These are phyloP conservation scores for Solanum hybrid DNA, from an alignment of 305 asterid genomes.

Conservation along the genomic window DNA sequence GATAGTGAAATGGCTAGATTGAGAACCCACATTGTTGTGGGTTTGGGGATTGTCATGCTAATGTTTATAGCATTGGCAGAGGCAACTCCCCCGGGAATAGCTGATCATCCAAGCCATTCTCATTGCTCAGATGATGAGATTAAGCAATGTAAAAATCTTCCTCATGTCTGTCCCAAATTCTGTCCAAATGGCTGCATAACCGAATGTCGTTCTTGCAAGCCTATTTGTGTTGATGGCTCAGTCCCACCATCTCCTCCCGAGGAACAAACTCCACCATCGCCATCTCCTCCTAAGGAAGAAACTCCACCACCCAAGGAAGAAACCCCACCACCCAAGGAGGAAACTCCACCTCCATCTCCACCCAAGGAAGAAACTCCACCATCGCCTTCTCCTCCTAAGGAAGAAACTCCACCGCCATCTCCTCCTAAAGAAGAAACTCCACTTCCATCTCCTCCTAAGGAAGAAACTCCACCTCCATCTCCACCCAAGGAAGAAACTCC, in stretches of 20 bases:
- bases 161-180: slow-evolving; percentile 6
- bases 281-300: neutral
- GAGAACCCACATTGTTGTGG: neutral
- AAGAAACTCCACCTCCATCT: neutral
- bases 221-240: slow-evolving; percentile 24
- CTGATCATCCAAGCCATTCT: slow-evolving; percentile 40
- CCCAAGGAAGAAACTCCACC: neutral
- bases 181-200: slow-evolving; percentile 25
- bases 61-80: slow-evolving; percentile 12
- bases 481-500: neutral
- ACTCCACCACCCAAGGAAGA: neutral
- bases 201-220: slow-evolving; percentile 43
- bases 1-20: neutral
- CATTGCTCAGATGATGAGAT: slow-evolving; percentile 9
- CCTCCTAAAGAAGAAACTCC: neutral
- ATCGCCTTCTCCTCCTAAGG: fast-evolving
- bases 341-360: neutral
- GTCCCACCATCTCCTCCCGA: neutral
- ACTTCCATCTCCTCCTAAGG: fast-evolving
- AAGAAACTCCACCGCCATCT: neutral
- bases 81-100: slow-evolving; percentile 36
- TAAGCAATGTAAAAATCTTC: slow-evolving; percentile 7
- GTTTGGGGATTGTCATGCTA: slow-evolving; percentile 1
- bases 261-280: neutral
- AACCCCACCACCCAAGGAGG: neutral